These are phyloP conservation scores for Penicillium flavigenum DNA, from an alignment of 495 filamentous ascomycete species.

Conservation along the genomic window DNA sequence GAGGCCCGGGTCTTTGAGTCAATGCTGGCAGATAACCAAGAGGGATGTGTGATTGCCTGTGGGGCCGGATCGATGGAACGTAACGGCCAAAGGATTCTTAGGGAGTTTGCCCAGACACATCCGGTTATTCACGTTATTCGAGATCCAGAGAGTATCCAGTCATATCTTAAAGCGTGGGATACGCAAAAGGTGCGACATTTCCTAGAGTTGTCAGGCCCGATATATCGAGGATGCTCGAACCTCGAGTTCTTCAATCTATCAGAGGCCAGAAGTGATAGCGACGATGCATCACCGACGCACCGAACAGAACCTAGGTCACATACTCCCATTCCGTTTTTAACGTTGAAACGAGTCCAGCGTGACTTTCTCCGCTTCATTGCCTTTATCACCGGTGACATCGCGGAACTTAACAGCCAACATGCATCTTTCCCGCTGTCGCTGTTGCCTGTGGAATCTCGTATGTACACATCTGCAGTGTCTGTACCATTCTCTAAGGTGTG, in stretches of 20 bases:
- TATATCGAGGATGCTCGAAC: slow-evolving; percentile 65
- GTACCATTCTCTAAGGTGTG: slow-evolving; percentile 62
- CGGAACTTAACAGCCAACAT: slow-evolving; percentile 54
- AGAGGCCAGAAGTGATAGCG: slow-evolving; percentile 30
- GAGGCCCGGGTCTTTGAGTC: slow-evolving; percentile 62
- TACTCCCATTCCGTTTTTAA: slow-evolving; percentile 56
- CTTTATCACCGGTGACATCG: slow-evolving; percentile 56
- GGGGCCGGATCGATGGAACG: slow-evolving; percentile 56
- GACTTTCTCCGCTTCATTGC: slow-evolving; percentile 71
- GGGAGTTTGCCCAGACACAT: slow-evolving; percentile 53
- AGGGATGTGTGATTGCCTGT: slow-evolving; percentile 70
- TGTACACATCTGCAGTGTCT: slow-evolving; percentile 60
- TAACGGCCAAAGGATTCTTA: slow-evolving; percentile 41
- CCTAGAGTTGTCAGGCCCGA: slow-evolving; percentile 52
- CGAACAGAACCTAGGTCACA: slow-evolving; percentile 40
- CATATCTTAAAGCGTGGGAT: slow-evolving; percentile 59
- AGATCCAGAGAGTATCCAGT: slow-evolving; percentile 62
- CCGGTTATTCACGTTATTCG: slow-evolving; percentile 73
- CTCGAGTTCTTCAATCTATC: slow-evolving; percentile 76
- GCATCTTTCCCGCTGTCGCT: slow-evolving; percentile 69
- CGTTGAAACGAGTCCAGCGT: slow-evolving; percentile 64
- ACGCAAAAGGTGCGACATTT: slow-evolving; percentile 54
- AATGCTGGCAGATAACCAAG: slow-evolving; percentile 59
- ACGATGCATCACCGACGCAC: slow-evolving; percentile 32
- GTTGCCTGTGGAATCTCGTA: slow-evolving; percentile 60